Percentiles rank a stretch among this genome's conserved stretches.
phyloP scores from a whole-genome alignment of 225 moss, liverwort and hornwort genomes.

The Ulota crispa region DNA sequence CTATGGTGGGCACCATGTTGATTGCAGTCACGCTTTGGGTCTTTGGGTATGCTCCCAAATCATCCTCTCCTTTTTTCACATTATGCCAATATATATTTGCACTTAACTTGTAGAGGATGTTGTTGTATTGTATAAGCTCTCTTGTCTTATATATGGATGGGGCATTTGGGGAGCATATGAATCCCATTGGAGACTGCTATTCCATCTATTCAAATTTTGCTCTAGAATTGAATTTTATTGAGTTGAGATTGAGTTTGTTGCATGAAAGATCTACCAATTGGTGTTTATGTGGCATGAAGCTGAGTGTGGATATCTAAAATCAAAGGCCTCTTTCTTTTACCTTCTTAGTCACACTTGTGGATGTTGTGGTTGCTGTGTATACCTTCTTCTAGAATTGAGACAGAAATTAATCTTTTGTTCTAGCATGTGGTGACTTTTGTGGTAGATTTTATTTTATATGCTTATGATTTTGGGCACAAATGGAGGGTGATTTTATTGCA shows the following conservation, averaged over 20 bases:
- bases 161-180: no score
- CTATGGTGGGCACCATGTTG: constrained; percentile 92
- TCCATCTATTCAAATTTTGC: constrained; percentile 16
- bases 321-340: neutral
- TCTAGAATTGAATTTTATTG: constrained; percentile 4
- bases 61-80: neutral
- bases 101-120: no score
- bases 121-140: no score
- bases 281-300: constrained; percentile 4
- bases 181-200: no score
- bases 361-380: neutral
- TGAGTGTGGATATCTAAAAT: neutral
- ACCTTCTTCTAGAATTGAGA: neutral
- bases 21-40: constrained; percentile 96
- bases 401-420: neutral
- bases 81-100: no score
- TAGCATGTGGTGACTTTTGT: neutral
- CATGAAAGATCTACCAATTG: neutral
- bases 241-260: neutral
- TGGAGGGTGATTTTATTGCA: neutral
- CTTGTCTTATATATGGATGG: no score
- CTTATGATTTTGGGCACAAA: neutral
- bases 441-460: neutral
- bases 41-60: constrained; percentile 55
- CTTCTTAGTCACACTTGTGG: neutral